phyloP scores from a whole-genome alignment of 345 rosid species.

The Hibiscus syriacus region DNA sequence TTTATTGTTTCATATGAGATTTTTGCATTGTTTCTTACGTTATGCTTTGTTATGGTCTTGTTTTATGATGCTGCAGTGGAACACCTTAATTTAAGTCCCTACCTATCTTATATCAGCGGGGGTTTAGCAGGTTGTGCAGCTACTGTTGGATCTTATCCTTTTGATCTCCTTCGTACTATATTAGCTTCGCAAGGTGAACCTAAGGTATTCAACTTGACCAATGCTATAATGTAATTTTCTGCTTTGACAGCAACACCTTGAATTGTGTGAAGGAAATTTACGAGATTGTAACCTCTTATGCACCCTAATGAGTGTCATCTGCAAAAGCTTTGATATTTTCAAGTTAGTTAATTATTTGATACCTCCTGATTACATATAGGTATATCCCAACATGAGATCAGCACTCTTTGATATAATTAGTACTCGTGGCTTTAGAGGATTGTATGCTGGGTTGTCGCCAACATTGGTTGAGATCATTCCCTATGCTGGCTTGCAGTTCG shows the following conservation, averaged over 20 bases:
- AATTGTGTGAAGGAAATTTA: neutral
- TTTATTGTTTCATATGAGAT: neutral
- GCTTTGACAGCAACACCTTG: neutral
- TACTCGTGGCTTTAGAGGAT: conserved; percentile 74
- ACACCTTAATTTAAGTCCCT: conserved; percentile 77
- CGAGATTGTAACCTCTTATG: neutral
- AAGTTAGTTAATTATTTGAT: neutral
- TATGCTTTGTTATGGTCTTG: neutral
- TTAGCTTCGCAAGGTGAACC: conserved; percentile 98
- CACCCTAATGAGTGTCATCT: neutral
- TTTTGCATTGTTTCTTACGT: neutral
- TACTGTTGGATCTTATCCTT: conserved; percentile 96
- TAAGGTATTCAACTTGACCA: conserved; percentile 40
- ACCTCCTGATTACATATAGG: conserved; percentile 32
- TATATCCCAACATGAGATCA: conserved; percentile 96
- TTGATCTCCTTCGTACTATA: conserved; percentile 87
- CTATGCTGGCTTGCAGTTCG: conserved; percentile 96
- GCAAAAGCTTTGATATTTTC: conserved; percentile 1
- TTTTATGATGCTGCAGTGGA: conserved; percentile 53
- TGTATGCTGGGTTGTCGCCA: conserved; percentile 89
- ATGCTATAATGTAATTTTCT: neutral
- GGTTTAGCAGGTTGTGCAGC: conserved; percentile 95
- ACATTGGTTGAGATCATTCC: conserved; percentile 92
- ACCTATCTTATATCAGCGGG: conserved; percentile 75
- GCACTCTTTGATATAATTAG: conserved; percentile 64